These are phyloP conservation scores for Salvia hispanica DNA, from an alignment of 257 asterid species.

Conservation along the genomic window DNA sequence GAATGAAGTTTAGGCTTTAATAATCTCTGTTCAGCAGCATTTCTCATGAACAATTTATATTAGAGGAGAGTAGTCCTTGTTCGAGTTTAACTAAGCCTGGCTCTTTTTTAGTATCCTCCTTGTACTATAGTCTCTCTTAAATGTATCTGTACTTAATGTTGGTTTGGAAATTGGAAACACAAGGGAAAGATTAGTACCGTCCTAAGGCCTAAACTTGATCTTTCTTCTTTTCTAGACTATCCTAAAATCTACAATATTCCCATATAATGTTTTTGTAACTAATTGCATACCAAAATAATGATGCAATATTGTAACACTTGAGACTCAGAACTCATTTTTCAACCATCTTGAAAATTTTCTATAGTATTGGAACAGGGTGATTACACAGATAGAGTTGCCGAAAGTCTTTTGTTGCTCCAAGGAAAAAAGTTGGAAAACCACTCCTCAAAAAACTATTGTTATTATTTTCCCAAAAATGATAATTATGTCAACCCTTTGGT, in stretches of 20 bases:
- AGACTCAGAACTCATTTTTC: background rate
- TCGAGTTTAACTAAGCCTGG: background rate
- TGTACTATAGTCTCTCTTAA: background rate
- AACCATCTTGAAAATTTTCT: background rate
- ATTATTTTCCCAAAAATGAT: background rate
- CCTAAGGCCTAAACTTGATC: background rate
- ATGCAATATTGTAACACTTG: background rate
- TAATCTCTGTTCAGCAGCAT: background rate
- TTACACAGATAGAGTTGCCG: background rate
- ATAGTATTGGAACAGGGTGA: background rate
- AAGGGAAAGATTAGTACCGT: background rate
- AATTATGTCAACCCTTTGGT: background rate
- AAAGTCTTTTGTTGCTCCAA: background rate
- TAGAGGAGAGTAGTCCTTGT: background rate
- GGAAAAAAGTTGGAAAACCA: background rate
- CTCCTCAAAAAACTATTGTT: background rate
- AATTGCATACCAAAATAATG: conserved; percentile 3
- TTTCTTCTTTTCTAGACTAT: background rate
- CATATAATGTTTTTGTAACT: background rate
- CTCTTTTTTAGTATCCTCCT: background rate
- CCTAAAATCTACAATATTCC: background rate
- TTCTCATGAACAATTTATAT: conserved; percentile 1
- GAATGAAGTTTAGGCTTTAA: background rate
- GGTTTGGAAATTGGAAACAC: background rate
- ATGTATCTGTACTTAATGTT: background rate